Evolutionary conservation across 805 yeast species (phyloP).

Genomic region (Saturnispora gosingensis): DNA sequence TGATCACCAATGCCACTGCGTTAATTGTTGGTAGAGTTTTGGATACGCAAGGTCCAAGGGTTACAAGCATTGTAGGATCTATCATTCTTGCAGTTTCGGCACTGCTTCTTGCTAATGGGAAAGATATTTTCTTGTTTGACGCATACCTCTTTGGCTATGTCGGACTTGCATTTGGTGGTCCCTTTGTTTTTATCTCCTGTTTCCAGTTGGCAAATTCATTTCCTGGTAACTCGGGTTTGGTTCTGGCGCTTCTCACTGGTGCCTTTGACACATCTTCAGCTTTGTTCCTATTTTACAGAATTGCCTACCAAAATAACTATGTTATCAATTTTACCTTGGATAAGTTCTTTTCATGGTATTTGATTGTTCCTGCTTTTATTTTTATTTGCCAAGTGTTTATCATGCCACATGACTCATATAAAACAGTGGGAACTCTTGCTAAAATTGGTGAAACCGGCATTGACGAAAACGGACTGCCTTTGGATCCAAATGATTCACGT

Average conservation of each 20-base stretch:
- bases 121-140: conserved; percentile 33
- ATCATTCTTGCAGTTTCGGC: conserved; percentile 50
- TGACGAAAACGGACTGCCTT: conserved; percentile 57
- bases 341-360: conserved; percentile 56
- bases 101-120: conserved; percentile 19
- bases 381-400: conserved; percentile 60
- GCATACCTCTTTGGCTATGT: conserved; percentile 69
- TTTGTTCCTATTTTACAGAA: conserved; percentile 63
- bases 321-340: conserved; percentile 34
- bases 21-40: conserved; percentile 72
- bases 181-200: conserved; percentile 82
- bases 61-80: conserved; percentile 71
- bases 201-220: conserved; percentile 85
- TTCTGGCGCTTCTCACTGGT: conserved; percentile 81
- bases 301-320: conserved; percentile 43
- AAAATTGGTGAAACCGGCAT: conserved; percentile 65
- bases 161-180: conserved; percentile 81
- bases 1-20: conserved; percentile 75
- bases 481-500: conserved; percentile 37
- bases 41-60: conserved; percentile 72
- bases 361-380: conserved; percentile 73
- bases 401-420: conserved; percentile 75
- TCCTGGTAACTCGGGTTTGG: conserved; percentile 72
- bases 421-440: conserved; percentile 58
- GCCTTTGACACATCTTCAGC: conserved; percentile 93